Base-by-base conservation (phyloP, 106 monocot species). In the Acanthochlamys bracteata region DNA sequence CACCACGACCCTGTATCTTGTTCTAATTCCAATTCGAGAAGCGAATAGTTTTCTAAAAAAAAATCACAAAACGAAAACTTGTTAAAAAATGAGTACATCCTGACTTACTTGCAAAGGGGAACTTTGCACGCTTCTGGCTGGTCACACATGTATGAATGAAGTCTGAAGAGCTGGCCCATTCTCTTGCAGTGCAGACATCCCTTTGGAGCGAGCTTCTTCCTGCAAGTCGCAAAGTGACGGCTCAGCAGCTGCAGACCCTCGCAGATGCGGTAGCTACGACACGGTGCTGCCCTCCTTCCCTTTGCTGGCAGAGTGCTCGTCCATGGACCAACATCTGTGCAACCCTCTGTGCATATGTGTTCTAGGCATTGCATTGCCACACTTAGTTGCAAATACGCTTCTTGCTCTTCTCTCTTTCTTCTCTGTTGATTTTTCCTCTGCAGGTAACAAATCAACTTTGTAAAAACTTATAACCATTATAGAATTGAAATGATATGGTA, bases 161-260 rank as follows among this genome's bases (percentile, higher is more conserved):
- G 89, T 25, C 81, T 83, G 72, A 95, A 69, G 15, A 95, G 82
- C 65, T 95, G 86, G 79, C 75, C 66, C 80, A 90, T 84, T 21
- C 86, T 65, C 57, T 60, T 75, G 70, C 94, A 95, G 11, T 69
- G 83, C 0, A 27, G 20, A 75, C 95, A 95, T 3, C 72, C 79
- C 0, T 61, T 43, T 0, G 70, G 67, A 11, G 61, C 25, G 40
- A 64, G 41, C 53, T 75, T 80, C 66, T 61, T 75, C 55, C 49
- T 52, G 68, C 95, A 95, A 10, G 59, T 33, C 25, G 82, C 77
- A 12, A 86, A 82, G 71, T 95, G 95, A 13, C 74, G 77, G 66
- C 87, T 71, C n/a, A 82, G 79, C 53, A 69, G 61, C 68, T 86
- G 86, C 42, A 95, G 59, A 24, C 66, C 75, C 20, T 71, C 54